Percentiles rank a stretch among this genome's conserved stretches.
Evolutionary conservation across 805 yeast species (phyloP).

Genomic region (Saccharomycopsis amapae): DNA sequence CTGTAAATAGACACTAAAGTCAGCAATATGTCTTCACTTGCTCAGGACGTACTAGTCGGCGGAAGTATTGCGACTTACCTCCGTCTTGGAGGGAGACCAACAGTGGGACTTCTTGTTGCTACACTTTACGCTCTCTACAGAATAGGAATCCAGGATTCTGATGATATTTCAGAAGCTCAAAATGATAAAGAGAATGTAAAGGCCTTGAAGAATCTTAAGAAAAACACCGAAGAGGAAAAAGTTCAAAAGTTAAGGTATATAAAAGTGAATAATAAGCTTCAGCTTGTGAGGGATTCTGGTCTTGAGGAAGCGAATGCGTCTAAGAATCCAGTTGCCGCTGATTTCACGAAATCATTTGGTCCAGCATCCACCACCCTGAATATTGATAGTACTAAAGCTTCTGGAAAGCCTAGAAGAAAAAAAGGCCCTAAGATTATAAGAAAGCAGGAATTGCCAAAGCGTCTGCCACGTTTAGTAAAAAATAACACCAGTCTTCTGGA

Average conservation of each 20-base stretch:
- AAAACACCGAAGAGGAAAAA: slow-evolving; percentile 10
- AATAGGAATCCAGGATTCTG: slow-evolving; percentile 20
- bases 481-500: slow-evolving; percentile 7
- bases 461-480: slow-evolving; percentile 16
- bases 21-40: not conserved
- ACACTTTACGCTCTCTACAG: slow-evolving; percentile 26
- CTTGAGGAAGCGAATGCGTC: slow-evolving; percentile 10
- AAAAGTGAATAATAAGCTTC: slow-evolving; percentile 14
- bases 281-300: slow-evolving; percentile 19
- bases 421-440: slow-evolving; percentile 12
- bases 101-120: slow-evolving; percentile 28
- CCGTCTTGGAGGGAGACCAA: slow-evolving; percentile 31
- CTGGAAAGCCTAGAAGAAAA: slow-evolving; percentile 5
- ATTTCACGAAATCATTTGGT: slow-evolving; percentile 35
- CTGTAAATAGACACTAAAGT: too few relatives aligned
- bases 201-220: slow-evolving; percentile 24
- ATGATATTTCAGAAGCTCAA: slow-evolving; percentile 22
- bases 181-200: slow-evolving; percentile 22
- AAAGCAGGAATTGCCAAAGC: slow-evolving; percentile 15
- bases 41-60: slow-evolving; percentile 10
- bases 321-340: slow-evolving; percentile 28
- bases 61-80: slow-evolving; percentile 5
- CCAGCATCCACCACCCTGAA: not conserved
- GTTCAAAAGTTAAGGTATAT: slow-evolving; percentile 6
- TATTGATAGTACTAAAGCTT: slow-evolving; percentile 1